These are phyloP conservation scores for Lathyrus sativus DNA, from an alignment of 306 rosid genomes.

Conservation along the genomic window DNA sequence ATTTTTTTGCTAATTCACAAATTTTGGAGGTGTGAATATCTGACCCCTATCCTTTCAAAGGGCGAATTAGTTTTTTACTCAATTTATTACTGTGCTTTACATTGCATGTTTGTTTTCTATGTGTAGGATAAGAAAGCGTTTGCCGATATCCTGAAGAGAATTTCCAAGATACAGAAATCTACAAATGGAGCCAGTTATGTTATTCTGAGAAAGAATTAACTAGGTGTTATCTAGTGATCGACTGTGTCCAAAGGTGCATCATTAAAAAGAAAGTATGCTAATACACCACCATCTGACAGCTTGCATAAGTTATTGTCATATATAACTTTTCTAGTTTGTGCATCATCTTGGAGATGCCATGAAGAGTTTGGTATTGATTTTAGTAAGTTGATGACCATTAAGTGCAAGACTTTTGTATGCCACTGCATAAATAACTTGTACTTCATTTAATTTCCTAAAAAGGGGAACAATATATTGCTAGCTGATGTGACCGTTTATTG, in stretches of 20 bases:
- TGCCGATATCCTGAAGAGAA: slow-evolving; percentile 83
- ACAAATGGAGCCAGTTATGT: slow-evolving; percentile 69
- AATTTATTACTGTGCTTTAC: background rate
- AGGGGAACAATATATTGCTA: too few relatives aligned
- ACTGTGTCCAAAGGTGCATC: slow-evolving; percentile 22
- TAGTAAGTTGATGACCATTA: slow-evolving; percentile 17
- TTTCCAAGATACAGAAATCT: slow-evolving; percentile 80
- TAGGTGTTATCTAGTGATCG: slow-evolving; percentile 1
- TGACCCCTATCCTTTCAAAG: too few relatives aligned
- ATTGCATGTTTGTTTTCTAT: slow-evolving; percentile 18
- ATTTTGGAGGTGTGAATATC: too few relatives aligned
- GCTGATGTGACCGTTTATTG: too few relatives aligned
- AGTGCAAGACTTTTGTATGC: background rate
- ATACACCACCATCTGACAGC: background rate
- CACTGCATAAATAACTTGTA: too few relatives aligned
- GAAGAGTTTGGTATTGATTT: background rate
- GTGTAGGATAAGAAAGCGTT: slow-evolving; percentile 89
- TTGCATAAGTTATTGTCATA: slow-evolving; percentile 14
- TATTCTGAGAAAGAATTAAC: slow-evolving; percentile 66
- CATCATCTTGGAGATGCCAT: slow-evolving; percentile 17
- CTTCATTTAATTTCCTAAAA: too few relatives aligned
- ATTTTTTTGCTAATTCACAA: slow-evolving; percentile 19
- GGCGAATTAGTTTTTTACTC: too few relatives aligned
- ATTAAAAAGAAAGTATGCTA: background rate
- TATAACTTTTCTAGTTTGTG: slow-evolving; percentile 18